Base-by-base conservation (phyloP, 2,329 filamentous ascomycete species). In the Monilinia laxa region DNA sequence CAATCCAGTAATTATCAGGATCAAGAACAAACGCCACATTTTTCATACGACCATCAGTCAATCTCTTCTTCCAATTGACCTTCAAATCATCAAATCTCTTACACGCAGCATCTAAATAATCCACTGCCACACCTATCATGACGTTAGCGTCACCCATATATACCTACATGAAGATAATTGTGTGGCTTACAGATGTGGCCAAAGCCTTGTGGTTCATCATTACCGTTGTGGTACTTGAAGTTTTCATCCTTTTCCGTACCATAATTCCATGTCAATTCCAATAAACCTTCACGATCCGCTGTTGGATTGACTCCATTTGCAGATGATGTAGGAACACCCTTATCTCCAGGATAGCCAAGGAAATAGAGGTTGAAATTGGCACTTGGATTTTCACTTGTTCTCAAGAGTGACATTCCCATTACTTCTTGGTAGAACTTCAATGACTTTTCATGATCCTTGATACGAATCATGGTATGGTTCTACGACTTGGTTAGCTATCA, bases 401-500 rank as follows among this genome's bases (percentile, higher is more conserved):
- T 87, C 74, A 94, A 81, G 47, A 96, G 83, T 31, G 84, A 85
- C 95, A 98, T 97, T 68, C 95, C 95, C 79, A 98, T 83, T 38
- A 91, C 84, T 9, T 97, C 92, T 78, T 94, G 85, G 80, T 94
- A 94, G 77, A 91, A 94, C 75, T 88, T 87, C 75, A 93, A 81
- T 18, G 88, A 91, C 78, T 86, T 87, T 76, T 91, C 84, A 31
- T 84, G 82, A 72, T 91, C 87, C 81, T 97, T 98, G 80, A 98
- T 90, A 40, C 95, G 91, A 73, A 99, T 86, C 95, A 98, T 98
- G 66, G 91, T 93, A 80, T 95, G 91, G 80, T 95, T 93, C 87
- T 90, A 68, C 68, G 25, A 47, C 16, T 28, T 6, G 11, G 35
- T 31, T 12, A 45, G 18, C 16, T 28, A 23, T 45, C 4, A 23